Percentiles rank a stretch among this genome's conserved stretches.
Evolutionary conservation across 75 land plant species (phyloP).

Genomic region (Sequoiadendron giganteum): DNA sequence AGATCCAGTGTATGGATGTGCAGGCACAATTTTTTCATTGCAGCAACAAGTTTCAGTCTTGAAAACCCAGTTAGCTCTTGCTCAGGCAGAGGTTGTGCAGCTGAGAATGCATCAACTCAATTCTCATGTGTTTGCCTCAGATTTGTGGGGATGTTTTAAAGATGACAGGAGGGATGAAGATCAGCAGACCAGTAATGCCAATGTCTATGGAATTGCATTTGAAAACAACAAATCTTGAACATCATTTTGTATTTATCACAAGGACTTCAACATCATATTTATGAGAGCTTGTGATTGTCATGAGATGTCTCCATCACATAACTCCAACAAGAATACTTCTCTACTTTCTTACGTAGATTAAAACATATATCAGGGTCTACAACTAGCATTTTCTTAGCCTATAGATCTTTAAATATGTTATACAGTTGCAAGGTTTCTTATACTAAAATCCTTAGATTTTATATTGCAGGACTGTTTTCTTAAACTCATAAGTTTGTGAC

Average conservation of each 20-base stretch:
- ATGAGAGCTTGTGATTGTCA: neutral
- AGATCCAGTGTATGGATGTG: slow-evolving; percentile 86
- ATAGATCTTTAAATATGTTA: no score
- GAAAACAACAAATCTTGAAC: neutral
- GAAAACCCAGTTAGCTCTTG: slow-evolving; percentile 61
- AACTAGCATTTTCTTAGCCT: no score
- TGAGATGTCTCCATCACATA: no score
- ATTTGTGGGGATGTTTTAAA: neutral
- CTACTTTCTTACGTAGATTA: no score
- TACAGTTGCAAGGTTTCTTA: no score
- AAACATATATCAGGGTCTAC: no score
- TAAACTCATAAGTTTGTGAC: no score
- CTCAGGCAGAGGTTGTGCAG: slow-evolving; percentile 65
- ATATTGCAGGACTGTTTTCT: no score
- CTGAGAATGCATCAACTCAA: slow-evolving; percentile 38
- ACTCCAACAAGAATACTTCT: no score
- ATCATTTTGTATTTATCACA: no score
- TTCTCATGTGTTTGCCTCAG: neutral
- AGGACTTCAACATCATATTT: neutral
- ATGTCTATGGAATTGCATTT: slow-evolving; percentile 23
- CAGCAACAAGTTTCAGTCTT: slow-evolving; percentile 63
- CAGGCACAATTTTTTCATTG: slow-evolving; percentile 68
- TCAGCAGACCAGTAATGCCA: slow-evolving; percentile 22
- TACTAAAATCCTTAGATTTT: no score
- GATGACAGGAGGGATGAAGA: slow-evolving; percentile 12